Evolutionary conservation across 169 alveolate species (phyloP).

Genomic region (Toxoplasma gondii): DNA sequence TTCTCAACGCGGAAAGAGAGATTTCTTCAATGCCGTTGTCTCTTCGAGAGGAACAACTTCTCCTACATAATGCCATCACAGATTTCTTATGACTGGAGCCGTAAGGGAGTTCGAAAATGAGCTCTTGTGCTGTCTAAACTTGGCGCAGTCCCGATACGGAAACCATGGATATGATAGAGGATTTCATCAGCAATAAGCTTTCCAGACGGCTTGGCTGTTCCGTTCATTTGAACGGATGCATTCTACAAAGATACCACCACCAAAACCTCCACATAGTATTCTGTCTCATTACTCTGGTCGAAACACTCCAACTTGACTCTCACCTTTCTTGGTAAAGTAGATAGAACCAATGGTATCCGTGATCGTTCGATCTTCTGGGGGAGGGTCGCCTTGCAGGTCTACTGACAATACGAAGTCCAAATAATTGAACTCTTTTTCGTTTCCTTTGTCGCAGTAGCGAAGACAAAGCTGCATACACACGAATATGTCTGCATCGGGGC

Average conservation of each 20-base stretch:
- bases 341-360: background rate
- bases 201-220: too few species aligned
- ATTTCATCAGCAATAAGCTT: too few species aligned
- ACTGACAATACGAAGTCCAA: conserved; percentile 82
- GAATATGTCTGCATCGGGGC: background rate
- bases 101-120: background rate
- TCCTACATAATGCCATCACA: background rate
- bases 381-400: conserved; percentile 62
- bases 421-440: conserved; percentile 84
- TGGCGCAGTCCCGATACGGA: background rate
- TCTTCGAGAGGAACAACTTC: background rate
- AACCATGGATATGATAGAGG: too few species aligned
- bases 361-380: background rate
- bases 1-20: background rate
- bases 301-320: background rate
- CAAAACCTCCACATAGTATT: background rate
- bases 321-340: background rate
- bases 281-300: background rate
- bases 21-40: background rate
- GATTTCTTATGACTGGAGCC: background rate
- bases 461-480: conserved; percentile 67
- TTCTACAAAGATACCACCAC: background rate
- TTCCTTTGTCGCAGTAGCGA: conserved; percentile 84
- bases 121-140: background rate
- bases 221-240: background rate